A percentile compares a stretch with the other conserved stretches of the same genome.
Conservation (phyloP, 1,284 basidiomycete species). For the Boletus sp. region DNA sequence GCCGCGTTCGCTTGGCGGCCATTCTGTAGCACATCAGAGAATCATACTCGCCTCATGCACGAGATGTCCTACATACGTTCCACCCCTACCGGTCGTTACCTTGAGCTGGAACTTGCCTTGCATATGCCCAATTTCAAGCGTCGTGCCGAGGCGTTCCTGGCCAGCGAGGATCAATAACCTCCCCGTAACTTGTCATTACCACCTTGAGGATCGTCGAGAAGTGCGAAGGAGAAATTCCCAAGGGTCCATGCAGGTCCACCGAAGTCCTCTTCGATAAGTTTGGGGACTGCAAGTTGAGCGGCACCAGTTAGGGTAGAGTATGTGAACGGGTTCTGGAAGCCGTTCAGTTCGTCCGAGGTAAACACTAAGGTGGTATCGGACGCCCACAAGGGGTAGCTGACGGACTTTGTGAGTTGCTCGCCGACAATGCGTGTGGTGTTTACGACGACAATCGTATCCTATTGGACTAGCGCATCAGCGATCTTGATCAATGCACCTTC, state of each 20-base stretch:
- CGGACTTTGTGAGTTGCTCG: slow-evolving; percentile 49
- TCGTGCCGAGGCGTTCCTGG: slow-evolving; percentile 89
- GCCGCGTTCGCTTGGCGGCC: not conserved
- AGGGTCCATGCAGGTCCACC: slow-evolving; percentile 58
- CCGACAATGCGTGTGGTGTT: slow-evolving; percentile 52
- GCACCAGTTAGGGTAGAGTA: slow-evolving; percentile 42
- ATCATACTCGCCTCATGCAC: slow-evolving; percentile 78
- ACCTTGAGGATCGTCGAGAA: slow-evolving; percentile 41
- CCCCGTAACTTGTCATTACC: slow-evolving; percentile 57
- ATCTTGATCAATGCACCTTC: slow-evolving; percentile 66
- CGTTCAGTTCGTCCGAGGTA: slow-evolving; percentile 60
- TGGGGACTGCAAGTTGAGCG: slow-evolving; percentile 46
- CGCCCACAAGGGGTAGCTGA: slow-evolving; percentile 63
- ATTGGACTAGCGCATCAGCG: slow-evolving; percentile 49
- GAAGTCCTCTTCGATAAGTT: slow-evolving; percentile 59
- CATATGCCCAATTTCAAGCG: slow-evolving; percentile 99
- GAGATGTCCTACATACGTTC: slow-evolving; percentile 78
- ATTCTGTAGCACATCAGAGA: not conserved
- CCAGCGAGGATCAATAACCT: slow-evolving; percentile 91
- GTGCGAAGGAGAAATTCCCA: slow-evolving; percentile 52
- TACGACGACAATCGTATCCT: slow-evolving; percentile 33
- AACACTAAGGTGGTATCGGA: slow-evolving; percentile 63
- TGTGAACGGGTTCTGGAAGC: slow-evolving; percentile 69
- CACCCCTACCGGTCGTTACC: slow-evolving; percentile 66
- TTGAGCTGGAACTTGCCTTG: slow-evolving; percentile 96